Percentiles rank a stretch among this genome's conserved stretches.
Conservation (phyloP, 768 basidiomycete species). For the Suillus ampliporus region DNA sequence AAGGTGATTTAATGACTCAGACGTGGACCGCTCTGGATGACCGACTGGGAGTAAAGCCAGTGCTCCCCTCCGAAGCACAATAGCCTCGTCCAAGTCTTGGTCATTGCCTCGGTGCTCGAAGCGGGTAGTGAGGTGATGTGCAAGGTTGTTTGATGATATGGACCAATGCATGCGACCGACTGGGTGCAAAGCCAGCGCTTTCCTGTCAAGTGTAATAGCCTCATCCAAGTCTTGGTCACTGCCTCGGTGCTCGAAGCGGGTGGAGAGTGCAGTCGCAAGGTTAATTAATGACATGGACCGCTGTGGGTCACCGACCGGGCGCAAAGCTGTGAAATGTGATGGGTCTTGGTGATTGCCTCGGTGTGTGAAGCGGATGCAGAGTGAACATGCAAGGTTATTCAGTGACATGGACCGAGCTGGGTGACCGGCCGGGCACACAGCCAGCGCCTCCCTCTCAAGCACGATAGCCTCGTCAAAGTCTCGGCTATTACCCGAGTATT, state of each 20-base stretch:
- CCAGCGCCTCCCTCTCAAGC: slow-evolving; percentile 20
- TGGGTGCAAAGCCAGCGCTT: no score
- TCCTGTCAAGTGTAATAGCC: no score
- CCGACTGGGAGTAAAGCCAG: slow-evolving; percentile 15
- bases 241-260: no score
- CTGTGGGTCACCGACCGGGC: no score
- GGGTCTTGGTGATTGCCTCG: slow-evolving; percentile 15
- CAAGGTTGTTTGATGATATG: no score
- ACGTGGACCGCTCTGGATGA: slow-evolving; percentile 19
- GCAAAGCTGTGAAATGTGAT: no score
- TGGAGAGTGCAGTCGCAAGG: no score
- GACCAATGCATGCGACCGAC: no score
- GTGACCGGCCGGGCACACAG: slow-evolving; percentile 13
- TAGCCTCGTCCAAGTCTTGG: slow-evolving; percentile 21
- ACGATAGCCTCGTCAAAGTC: slow-evolving; percentile 21
- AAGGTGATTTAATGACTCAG: slow-evolving; percentile 20
- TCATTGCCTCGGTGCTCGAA: slow-evolving; percentile 17
- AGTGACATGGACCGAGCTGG: slow-evolving; percentile 16
- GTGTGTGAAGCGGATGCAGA: slow-evolving; percentile 18
- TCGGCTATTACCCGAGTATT: slow-evolving; percentile 19
- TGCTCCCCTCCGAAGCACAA: slow-evolving; percentile 16
- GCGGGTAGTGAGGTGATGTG: no score
- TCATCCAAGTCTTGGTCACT: no score
- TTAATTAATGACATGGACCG: no score
- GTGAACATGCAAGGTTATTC: slow-evolving; percentile 16